Conservation (phyloP, 1,284 basidiomycete genomes). For the Porogramme epimiltina region DNA sequence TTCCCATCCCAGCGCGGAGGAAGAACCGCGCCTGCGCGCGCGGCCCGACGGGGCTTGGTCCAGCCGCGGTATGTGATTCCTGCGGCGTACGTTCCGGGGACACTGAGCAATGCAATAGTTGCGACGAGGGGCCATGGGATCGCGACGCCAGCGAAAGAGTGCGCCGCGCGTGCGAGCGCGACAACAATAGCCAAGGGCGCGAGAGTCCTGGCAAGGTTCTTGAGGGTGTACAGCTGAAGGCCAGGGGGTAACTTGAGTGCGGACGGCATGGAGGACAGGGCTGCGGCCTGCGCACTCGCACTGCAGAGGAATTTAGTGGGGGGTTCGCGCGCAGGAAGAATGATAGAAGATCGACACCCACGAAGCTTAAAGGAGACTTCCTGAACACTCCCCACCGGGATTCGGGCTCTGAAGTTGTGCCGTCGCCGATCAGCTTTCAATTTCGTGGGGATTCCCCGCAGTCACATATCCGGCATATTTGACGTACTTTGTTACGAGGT, state of each 20-base stretch:
- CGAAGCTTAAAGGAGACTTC: too few species aligned
- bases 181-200: constrained; percentile 1
- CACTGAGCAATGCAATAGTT: constrained; percentile 1
- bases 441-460: too few species aligned
- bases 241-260: constrained; percentile 3
- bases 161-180: neutral
- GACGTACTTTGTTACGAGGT: too few species aligned
- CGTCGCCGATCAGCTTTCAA: too few species aligned
- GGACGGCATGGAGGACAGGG: too few species aligned
- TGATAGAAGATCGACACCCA: too few species aligned
- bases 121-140: neutral
- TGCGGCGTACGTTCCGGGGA: constrained; percentile 1
- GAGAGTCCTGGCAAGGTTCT: neutral
- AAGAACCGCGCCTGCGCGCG: constrained; percentile 15
- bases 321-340: too few species aligned
- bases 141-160: neutral
- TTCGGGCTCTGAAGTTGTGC: too few species aligned
- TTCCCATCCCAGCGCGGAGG: constrained; percentile 19
- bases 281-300: too few species aligned
- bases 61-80: constrained; percentile 1
- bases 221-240: neutral
- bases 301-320: too few species aligned
- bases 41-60: constrained; percentile 13
- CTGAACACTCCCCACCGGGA: too few species aligned
- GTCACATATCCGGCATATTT: too few species aligned